These are phyloP conservation scores for Aspergillus vadensis DNA, from an alignment of 2,329 filamentous ascomycete genomes.

Conservation along the genomic window DNA sequence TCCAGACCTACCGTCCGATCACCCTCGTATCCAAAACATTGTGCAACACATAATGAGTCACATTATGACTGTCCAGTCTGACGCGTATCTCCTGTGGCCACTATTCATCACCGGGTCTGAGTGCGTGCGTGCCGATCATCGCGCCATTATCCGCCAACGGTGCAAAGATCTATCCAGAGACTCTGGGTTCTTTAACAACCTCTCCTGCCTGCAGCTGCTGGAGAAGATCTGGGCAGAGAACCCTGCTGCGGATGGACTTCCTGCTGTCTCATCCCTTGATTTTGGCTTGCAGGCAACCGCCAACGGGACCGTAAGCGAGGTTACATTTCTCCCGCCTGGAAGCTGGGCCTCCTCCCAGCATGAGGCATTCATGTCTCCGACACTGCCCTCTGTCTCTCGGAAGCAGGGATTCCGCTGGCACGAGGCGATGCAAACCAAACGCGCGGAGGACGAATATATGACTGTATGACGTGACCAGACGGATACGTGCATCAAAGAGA, in stretches of 20 bases:
- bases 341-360: constrained; percentile 18
- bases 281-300: background rate
- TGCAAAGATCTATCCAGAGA: constrained; percentile 85
- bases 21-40: constrained; percentile 78
- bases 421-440: constrained; percentile 40
- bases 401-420: constrained; percentile 41
- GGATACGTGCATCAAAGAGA: background rate
- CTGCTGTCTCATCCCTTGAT: background rate
- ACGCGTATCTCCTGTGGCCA: constrained; percentile 93
- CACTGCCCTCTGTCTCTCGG: constrained; percentile 4
- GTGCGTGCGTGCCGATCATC: constrained; percentile 78
- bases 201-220: constrained; percentile 79
- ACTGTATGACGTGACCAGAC: constrained; percentile 32
- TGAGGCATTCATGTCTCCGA: constrained; percentile 1
- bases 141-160: constrained; percentile 74
- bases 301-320: background rate
- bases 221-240: constrained; percentile 75
- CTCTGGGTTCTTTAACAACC: constrained; percentile 91
- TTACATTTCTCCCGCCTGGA: background rate
- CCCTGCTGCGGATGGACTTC: constrained; percentile 2
- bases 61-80: constrained; percentile 74
- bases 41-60: constrained; percentile 82
- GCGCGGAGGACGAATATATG: constrained; percentile 43
- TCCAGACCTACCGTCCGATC: constrained; percentile 69
- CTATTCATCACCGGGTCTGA: constrained; percentile 89